Conservation (phyloP, 192 early-diverging fungal genomes). For the Piromyces finnis region DNA sequence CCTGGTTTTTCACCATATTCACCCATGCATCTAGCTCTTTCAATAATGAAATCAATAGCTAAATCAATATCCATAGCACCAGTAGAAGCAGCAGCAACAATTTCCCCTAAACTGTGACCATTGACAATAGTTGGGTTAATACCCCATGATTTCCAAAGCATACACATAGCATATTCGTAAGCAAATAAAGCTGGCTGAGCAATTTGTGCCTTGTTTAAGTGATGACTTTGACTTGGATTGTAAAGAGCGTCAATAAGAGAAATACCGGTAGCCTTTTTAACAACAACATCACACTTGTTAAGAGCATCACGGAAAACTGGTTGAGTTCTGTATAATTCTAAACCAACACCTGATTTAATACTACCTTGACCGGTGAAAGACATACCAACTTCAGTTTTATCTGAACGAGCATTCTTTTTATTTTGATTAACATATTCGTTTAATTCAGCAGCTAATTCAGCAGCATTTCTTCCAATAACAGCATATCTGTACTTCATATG, state of each 20-base stretch:
- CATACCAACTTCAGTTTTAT: background rate
- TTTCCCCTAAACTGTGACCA: conserved; percentile 12
- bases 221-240: background rate
- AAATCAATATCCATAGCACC: conserved; percentile 3
- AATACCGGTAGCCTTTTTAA: background rate
- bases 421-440: background rate
- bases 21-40: conserved; percentile 7
- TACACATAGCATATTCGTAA: conserved; percentile 4
- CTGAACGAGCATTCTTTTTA: background rate
- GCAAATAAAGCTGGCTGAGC: background rate
- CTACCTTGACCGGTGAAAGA: background rate
- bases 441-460: background rate
- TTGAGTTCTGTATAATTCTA: background rate
- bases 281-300: background rate
- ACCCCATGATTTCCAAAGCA: conserved; percentile 9
- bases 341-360: background rate
- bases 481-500: background rate
- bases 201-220: background rate
- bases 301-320: background rate
- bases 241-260: background rate
- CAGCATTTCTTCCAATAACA: background rate
- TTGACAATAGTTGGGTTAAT: conserved; percentile 2
- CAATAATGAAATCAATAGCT: conserved; percentile 11
- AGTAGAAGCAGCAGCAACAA: conserved; percentile 9
- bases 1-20: conserved; percentile 6